Evolutionary conservation across 495 filamentous ascomycete species (phyloP), one percentile per base, ranked within the genome.

Genomic region (Physcia stellaris): DNA sequence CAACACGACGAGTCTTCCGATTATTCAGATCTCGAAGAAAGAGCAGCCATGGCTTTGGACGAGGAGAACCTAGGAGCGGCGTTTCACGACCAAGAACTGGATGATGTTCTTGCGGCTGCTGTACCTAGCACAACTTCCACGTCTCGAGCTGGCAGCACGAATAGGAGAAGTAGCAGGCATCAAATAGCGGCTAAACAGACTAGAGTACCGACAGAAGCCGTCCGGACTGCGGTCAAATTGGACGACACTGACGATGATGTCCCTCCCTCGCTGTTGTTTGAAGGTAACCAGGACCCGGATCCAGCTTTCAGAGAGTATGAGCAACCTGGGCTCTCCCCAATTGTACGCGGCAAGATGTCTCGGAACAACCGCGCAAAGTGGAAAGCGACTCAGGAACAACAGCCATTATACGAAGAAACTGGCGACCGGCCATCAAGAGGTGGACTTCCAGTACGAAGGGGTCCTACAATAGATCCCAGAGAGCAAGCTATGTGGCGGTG

Each of bases 401-500:
- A 82, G 49, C 61, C 63, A 21, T 52, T 80, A 34, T 68, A 82
- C 57, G 47, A 54, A 28, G 70, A 74, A 17, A 49, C 58, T 4
- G 12, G 19, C 12, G 29, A 27, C 22, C 16, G 32, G 9, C 34
- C 20, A 29, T 23, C 16, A 19, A 43, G 16, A 27, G 15, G 27
- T 16, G 23, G 32, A 11, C 27, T 15, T 28, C 9, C 3, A n/a
- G 6, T 54, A 34, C 42, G 55, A 42, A 48, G 59, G 52, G 40
- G 56, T 45, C 57, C 61, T 35, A 46, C 74, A 48, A 57, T 66
- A 24, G 75, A 78, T 50, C 78, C 80, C 10, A 82, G 79, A 58
- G 77, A 86, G 49, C 83, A 77, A 56, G 88, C 90, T 3, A 78
- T 94, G 70, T 96, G 87, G 81, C 78, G 79, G 53, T 98, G 90